Evolutionary conservation across 2,329 filamentous ascomycete genomes (phyloP).

Genomic region (Phaeosphaeria sp.): DNA sequence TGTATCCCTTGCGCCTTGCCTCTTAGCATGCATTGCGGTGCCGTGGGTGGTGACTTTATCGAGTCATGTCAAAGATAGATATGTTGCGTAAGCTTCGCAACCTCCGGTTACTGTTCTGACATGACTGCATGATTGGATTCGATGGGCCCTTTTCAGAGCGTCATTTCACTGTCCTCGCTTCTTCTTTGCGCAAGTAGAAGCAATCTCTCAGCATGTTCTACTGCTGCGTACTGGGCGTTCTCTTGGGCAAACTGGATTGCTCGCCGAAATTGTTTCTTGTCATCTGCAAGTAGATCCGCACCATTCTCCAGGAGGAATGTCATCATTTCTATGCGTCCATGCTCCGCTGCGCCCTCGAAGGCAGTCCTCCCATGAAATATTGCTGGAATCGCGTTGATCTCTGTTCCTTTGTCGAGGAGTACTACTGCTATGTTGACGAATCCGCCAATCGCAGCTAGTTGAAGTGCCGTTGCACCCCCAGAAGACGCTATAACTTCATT

Average conservation of each 20-base stretch:
- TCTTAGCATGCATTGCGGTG: no score
- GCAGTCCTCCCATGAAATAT: conserved; percentile 8
- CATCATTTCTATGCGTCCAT: conserved; percentile 16
- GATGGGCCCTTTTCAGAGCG: no score
- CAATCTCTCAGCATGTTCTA: not conserved
- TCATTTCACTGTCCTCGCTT: no score
- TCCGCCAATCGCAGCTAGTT: conserved; percentile 13
- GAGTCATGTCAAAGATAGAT: no score
- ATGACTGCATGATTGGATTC: no score
- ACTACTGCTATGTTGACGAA: conserved; percentile 6
- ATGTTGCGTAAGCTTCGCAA: no score
- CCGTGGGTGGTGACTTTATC: no score
- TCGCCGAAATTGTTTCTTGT: not conserved
- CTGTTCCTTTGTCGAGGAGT: conserved; percentile 3
- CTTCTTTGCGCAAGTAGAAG: not conserved
- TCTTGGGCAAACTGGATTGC: not conserved
- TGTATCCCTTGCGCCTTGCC: no score
- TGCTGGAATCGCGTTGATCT: conserved; percentile 6
- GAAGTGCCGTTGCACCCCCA: conserved; percentile 10
- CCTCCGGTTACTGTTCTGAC: no score
- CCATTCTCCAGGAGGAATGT: not conserved
- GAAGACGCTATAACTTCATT: conserved; percentile 4
- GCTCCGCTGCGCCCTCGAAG: conserved; percentile 13
- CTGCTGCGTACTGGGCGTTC: not conserved
- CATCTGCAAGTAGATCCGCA: not conserved